These are phyloP conservation scores for Botryotinia narcissicola DNA, from an alignment of 2,329 filamentous ascomycete genomes.

Conservation along the genomic window DNA sequence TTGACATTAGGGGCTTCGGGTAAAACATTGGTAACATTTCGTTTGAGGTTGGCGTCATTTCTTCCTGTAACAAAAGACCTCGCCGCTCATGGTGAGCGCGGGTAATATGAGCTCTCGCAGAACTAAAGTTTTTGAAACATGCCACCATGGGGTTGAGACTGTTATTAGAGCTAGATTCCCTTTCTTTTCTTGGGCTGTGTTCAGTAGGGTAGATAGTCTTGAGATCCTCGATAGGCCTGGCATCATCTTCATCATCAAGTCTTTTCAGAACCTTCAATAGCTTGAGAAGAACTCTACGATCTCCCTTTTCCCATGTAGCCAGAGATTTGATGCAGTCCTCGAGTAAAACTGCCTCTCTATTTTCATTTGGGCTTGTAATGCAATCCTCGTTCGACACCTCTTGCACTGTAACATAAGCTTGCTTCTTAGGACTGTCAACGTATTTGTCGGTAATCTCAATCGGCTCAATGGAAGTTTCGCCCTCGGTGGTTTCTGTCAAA, in stretches of 20 bases:
- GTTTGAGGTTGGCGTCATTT: not conserved
- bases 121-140: constrained; percentile 20
- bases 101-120: constrained; percentile 18
- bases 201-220: not conserved
- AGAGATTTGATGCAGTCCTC: constrained; percentile 24
- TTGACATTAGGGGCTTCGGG: not conserved
- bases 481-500: not conserved
- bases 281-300: constrained; percentile 25
- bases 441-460: not conserved
- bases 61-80: constrained; percentile 1
- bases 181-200: not conserved
- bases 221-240: not conserved
- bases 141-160: constrained; percentile 30
- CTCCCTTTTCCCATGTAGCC: constrained; percentile 25
- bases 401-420: not conserved
- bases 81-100: not conserved
- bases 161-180: not conserved
- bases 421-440: not conserved
- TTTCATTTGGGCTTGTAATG: not conserved
- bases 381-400: not conserved
- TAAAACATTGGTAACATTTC: constrained; percentile 10
- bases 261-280: constrained; percentile 29
- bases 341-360: constrained; percentile 13
- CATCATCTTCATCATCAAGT: constrained; percentile 8
- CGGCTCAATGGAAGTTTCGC: not conserved